phyloP scores from a whole-genome alignment of 257 asterid genomes.

The Solanum rostratum region DNA sequence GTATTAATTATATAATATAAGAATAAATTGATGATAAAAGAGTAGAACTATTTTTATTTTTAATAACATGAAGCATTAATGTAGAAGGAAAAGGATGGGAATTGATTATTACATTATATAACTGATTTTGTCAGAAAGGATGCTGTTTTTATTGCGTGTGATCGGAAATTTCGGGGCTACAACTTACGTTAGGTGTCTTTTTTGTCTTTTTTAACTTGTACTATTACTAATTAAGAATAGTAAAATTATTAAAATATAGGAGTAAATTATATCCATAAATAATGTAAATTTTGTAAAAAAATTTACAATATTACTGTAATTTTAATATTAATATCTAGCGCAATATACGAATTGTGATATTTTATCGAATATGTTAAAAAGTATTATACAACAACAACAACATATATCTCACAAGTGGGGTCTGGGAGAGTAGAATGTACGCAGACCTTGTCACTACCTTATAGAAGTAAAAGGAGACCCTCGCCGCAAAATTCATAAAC shows the following conservation, averaged over 20 bases:
- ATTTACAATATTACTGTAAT: not conserved
- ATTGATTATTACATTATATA: not conserved
- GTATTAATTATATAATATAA: too few species aligned
- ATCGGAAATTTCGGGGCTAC: not conserved
- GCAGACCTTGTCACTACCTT: too few species aligned
- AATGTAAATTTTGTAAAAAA: not conserved
- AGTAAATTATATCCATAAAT: not conserved
- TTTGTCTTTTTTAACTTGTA: not conserved
- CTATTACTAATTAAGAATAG: not conserved
- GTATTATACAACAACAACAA: too few species aligned
- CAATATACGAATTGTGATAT: too few species aligned
- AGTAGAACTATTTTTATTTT: not conserved
- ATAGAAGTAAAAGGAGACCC: too few species aligned
- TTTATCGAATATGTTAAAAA: too few species aligned
- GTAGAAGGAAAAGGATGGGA: not conserved
- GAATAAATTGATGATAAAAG: too few species aligned
- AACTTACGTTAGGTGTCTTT: not conserved
- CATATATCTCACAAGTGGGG: too few species aligned
- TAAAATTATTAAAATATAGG: too few species aligned
- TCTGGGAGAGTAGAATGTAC: too few species aligned
- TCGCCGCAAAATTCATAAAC: too few species aligned
- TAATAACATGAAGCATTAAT: not conserved
- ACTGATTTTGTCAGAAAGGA: not conserved
- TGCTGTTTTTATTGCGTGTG: not conserved
- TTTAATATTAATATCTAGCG: too few species aligned